phyloP scores from a whole-genome alignment of 139 green algal species.

The Chlamydomonas applanata region DNA sequence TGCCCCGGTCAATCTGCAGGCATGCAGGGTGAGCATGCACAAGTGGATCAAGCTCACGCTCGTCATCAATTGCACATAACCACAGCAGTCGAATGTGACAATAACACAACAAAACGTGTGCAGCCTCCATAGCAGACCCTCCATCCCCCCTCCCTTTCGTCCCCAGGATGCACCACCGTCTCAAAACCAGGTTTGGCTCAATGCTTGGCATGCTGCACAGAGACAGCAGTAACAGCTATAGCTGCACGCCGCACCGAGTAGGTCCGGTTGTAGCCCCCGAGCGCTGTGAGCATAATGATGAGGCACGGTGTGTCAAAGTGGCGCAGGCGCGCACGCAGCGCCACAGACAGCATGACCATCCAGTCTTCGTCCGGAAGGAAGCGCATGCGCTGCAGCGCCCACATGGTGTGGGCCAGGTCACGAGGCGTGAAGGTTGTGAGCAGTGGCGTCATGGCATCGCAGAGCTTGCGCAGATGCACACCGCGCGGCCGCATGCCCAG shows the following conservation, averaged over 20 bases:
- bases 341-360: conserved; percentile 7
- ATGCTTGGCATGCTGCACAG: too few species aligned
- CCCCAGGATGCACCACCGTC: too few species aligned
- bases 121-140: too few species aligned
- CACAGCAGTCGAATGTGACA: too few species aligned
- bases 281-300: conserved; percentile 8
- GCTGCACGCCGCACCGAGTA: background rate
- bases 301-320: conserved; percentile 11
- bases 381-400: conserved; percentile 16
- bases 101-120: too few species aligned
- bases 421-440: conserved; percentile 17
- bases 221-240: background rate
- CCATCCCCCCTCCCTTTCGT: too few species aligned
- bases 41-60: too few species aligned
- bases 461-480: background rate
- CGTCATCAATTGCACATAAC: too few species aligned
- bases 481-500: background rate
- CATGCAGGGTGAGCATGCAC: too few species aligned
- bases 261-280: background rate
- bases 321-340: conserved; percentile 4
- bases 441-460: background rate
- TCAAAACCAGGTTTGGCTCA: too few species aligned
- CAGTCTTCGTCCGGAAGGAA: conserved; percentile 8
- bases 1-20: conserved; percentile 9
- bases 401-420: conserved; percentile 25